phyloP scores from a whole-genome alignment of 257 asterid genomes.

The Solanum piurae region DNA sequence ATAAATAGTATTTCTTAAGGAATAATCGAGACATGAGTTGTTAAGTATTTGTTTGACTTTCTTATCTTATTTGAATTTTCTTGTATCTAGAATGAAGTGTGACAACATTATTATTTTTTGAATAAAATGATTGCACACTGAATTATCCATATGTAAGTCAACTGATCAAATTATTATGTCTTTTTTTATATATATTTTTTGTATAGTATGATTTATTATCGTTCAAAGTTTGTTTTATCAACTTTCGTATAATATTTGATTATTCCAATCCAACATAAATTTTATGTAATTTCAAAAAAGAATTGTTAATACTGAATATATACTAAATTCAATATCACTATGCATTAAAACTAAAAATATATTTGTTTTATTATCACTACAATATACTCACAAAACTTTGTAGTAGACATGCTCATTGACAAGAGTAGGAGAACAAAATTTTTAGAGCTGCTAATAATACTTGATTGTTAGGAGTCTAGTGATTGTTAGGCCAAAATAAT shows the following conservation, averaged over 20 bases:
- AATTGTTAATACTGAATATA: not conserved
- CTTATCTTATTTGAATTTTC: not conserved
- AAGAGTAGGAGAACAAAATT: constrained; percentile 2
- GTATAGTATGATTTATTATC: not conserved
- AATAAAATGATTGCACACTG: fast-evolving
- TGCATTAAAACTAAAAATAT: not conserved
- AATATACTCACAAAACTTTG: not conserved
- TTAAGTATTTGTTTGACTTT: not conserved
- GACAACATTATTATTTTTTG: not conserved
- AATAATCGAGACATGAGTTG: not conserved
- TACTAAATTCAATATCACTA: too few relatives aligned
- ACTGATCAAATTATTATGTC: not conserved
- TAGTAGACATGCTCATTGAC: not conserved
- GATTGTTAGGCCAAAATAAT: not conserved
- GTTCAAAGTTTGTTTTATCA: not conserved
- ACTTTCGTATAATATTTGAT: not conserved
- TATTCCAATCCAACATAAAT: not conserved
- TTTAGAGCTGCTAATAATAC: not conserved
- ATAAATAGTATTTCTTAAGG: not conserved
- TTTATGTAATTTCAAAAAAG: not conserved
- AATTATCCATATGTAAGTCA: not conserved
- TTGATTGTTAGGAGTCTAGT: not conserved
- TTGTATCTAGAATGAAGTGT: not conserved
- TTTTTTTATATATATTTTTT: not conserved
- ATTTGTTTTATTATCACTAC: not conserved